Base-by-base conservation (phyloP, 192 early-diverging fungal genomes). In the Umbelopsis sp. region DNA sequence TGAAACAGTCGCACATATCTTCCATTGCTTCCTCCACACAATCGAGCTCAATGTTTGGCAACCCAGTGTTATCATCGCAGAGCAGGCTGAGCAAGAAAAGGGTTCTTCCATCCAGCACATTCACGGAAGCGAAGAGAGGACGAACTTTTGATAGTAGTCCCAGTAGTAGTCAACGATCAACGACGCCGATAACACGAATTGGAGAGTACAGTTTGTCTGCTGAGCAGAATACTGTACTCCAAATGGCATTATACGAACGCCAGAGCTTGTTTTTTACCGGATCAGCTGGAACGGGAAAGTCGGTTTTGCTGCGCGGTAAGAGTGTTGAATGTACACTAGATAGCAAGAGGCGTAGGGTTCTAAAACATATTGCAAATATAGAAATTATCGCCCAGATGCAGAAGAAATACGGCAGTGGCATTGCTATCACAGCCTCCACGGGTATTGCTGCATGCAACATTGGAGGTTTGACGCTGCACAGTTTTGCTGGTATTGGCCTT, bases 391-490 rank as follows among this genome's bases (percentile, higher is more conserved):
- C 67, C 2, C 69, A 67, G 51, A n/a, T 83, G n/a, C 70, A 68
- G 17, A 68, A 56, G 24, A 82, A 73, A 71, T 47, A 74, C 68
- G 65, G 68, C 11, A 72, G 80, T 41, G 68, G 53, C 16, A 77
- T 92, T 0, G 85, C 86, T 3, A 83, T 90, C 4, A 90, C 89
- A 5, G 93, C 93, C 4, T 87, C 91, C 2, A 94, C 93, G 10
- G 93, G 93, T 22, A 93, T 94, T 74, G 93, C 93, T 8, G 93
- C 93, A 22, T 88, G 91, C 68, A 89, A 94, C 59, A 88, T 94
- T 54, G 83, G 86, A 52, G 93, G 93, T 8, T 85, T 79, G 21
- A 94, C 93, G 1, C 78, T 94, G 43, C 91, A 94, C 22, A 79
- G 88, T 66, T 93, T 93, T 74, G 76, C 86, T 0, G 87, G 88